These are phyloP conservation scores for Phaffia tasmanica DNA, from an alignment of 768 basidiomycete species.

Conservation along the genomic window DNA sequence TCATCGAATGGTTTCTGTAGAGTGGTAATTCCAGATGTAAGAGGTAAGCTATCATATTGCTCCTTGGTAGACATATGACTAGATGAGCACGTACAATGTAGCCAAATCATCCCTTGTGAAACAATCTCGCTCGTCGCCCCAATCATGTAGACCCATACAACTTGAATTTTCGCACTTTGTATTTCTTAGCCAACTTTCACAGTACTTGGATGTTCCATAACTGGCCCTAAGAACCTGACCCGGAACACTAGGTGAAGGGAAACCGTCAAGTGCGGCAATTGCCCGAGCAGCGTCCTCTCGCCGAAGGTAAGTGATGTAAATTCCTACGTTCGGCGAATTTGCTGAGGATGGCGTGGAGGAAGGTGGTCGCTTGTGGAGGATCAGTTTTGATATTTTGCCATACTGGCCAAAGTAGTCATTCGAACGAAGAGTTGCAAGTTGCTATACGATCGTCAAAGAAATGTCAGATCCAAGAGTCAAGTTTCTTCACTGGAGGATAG, in stretches of 20 bases:
- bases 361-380: slow-evolving; percentile 72
- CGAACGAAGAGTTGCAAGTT: slow-evolving; percentile 72
- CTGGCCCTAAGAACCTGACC: slow-evolving; percentile 84
- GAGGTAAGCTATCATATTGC: background rate
- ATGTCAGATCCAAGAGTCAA: slow-evolving; percentile 11
- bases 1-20: slow-evolving; percentile 78
- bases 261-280: slow-evolving; percentile 85
- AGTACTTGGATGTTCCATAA: slow-evolving; percentile 94
- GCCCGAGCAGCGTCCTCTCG: slow-evolving; percentile 89
- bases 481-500: background rate
- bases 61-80: slow-evolving; percentile 13
- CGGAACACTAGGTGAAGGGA: slow-evolving; percentile 76
- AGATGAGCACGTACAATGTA: slow-evolving; percentile 54
- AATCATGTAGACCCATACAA: slow-evolving; percentile 93
- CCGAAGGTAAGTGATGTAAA: slow-evolving; percentile 91
- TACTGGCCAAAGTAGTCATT: slow-evolving; percentile 98
- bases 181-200: slow-evolving; percentile 85
- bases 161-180: slow-evolving; percentile 60
- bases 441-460: slow-evolving; percentile 10
- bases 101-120: slow-evolving; percentile 94
- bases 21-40: background rate
- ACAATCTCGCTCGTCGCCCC: slow-evolving; percentile 96
- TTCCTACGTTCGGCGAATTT: slow-evolving; percentile 49
- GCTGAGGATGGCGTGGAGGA: slow-evolving; percentile 23
- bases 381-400: slow-evolving; percentile 91